phyloP scores from a whole-genome alignment of 176 grass and related monocot species.

The Carex kokanica region DNA sequence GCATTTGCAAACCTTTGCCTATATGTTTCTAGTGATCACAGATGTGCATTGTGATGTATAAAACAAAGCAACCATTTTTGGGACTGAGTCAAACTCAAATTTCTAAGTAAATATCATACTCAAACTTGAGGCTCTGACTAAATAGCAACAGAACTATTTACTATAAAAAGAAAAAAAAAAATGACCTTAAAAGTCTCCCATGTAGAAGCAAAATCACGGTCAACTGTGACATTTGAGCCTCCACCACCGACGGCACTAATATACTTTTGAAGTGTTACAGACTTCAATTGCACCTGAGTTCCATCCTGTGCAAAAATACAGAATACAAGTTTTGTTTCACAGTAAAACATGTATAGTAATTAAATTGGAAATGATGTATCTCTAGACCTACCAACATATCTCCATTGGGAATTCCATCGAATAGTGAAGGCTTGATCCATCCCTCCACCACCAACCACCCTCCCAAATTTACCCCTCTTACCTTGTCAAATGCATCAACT shows the following conservation, averaged over 20 bases:
- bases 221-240: conserved; percentile 44
- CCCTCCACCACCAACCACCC: conserved; percentile 87
- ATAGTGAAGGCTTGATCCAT: conserved; percentile 85
- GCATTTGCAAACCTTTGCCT: neutral
- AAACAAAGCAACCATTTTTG: neutral
- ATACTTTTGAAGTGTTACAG: conserved; percentile 62
- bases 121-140: neutral
- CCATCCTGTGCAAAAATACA: conserved; percentile 55
- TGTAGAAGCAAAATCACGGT: conserved; percentile 50
- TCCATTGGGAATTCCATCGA: conserved; percentile 65
- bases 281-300: conserved; percentile 76
- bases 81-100: neutral
- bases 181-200: conserved; percentile 90
- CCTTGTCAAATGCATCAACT: conserved; percentile 52
- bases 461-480: conserved; percentile 75
- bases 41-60: neutral
- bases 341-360: neutral
- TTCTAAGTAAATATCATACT: conserved; percentile 2
- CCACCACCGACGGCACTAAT: conserved; percentile 40
- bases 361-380: neutral
- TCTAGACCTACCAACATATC: conserved; percentile 69
- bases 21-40: neutral
- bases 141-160: neutral
- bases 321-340: neutral
- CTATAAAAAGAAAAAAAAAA: conserved; percentile 3